Base-by-base conservation (phyloP, 2,329 filamentous ascomycete species). In the Fusarium brevicatenulatum region DNA sequence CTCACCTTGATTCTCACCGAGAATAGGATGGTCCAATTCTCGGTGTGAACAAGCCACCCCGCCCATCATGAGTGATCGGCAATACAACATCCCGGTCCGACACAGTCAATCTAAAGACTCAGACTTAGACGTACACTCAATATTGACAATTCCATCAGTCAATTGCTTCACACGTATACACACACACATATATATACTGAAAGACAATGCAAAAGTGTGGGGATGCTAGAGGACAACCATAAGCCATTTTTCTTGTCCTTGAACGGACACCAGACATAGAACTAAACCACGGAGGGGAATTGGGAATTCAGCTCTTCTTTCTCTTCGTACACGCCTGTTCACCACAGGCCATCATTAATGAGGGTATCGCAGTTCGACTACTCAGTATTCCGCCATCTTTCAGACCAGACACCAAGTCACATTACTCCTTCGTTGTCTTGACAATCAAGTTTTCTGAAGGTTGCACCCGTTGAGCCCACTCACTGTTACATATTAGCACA, bases 401-500 rank as follows among this genome's bases (percentile, higher is more conserved):
- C 37, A 73, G 54, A 52, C 28, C 64, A 63, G 66, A 66, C 42
- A 56, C 42, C 66, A 66, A 53, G 42, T 28, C 25, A 60, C 52
- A 65, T 66, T 70, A 72, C 60, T 77, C 64, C 63, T 80, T 81
- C 67, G 82, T 80, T 49, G 82, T 83, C 80, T 91, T 92, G 58
- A 84, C 77, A 76, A 93, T 92, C 68, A 93, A 82, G 63, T 88
- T 87, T 44, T 93, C 91, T 5, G 87, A 85, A 30, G 89, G 85
- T 66, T 85, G 85, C 44, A 91, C 90, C 63, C 90, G 85, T 78
- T 92, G 91, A 42, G 91, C 91, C 90, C 91, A 93, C 83, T 91
- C 89, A 30, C 89, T 91, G 63, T 67, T 21, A 64, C 37, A 78
- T 84, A 80, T 71, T 68, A 68, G 49, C 57, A 60, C 46, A 37